phyloP scores from a whole-genome alignment of 2,329 filamentous ascomycete species.

The Penicillium corylophilum region DNA sequence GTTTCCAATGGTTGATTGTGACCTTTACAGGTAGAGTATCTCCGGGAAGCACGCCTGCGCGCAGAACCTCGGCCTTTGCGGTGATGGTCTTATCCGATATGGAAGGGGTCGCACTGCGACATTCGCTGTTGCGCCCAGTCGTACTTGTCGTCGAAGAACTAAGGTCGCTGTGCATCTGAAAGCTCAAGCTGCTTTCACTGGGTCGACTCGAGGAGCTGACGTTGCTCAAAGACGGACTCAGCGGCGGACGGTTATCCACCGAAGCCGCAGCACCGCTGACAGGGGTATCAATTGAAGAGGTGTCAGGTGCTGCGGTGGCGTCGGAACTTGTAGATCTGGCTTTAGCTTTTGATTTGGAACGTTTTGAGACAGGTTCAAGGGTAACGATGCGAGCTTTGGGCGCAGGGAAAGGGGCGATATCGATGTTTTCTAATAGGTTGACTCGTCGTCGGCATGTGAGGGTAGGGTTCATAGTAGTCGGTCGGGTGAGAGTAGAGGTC shows the following conservation, averaged over 20 bases:
- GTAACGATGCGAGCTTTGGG: conserved; percentile 82
- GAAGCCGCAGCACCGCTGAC: conserved; percentile 32
- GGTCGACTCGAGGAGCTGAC: conserved; percentile 68
- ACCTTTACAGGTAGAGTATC: conserved; percentile 79
- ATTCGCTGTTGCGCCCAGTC: conserved; percentile 48
- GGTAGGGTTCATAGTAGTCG: conserved; percentile 79
- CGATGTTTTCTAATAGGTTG: conserved; percentile 75
- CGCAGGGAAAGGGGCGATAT: conserved; percentile 71
- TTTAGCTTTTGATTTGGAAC: conserved; percentile 59
- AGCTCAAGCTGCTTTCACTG: conserved; percentile 63
- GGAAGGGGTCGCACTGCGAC: conserved; percentile 51
- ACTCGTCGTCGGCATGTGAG: conserved; percentile 79
- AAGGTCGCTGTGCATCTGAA: conserved; percentile 52
- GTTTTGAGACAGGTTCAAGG: conserved; percentile 78
- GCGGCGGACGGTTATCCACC: conserved; percentile 40
- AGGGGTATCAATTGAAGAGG: conserved; percentile 48
- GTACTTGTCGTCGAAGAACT: conserved; percentile 38
- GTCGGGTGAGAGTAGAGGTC: conserved; percentile 83
- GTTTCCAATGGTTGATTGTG: conserved; percentile 81
- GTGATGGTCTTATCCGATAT: conserved; percentile 77
- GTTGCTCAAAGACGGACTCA: conserved; percentile 61
- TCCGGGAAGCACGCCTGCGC: conserved; percentile 80
- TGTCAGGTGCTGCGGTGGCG: conserved; percentile 40
- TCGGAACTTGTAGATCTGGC: conserved; percentile 47
- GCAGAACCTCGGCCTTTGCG: conserved; percentile 77